Percentiles rank a stretch among this genome's conserved stretches.
Conservation (phyloP, 495 filamentous ascomycete species). For the Tuber magnatum region DNA sequence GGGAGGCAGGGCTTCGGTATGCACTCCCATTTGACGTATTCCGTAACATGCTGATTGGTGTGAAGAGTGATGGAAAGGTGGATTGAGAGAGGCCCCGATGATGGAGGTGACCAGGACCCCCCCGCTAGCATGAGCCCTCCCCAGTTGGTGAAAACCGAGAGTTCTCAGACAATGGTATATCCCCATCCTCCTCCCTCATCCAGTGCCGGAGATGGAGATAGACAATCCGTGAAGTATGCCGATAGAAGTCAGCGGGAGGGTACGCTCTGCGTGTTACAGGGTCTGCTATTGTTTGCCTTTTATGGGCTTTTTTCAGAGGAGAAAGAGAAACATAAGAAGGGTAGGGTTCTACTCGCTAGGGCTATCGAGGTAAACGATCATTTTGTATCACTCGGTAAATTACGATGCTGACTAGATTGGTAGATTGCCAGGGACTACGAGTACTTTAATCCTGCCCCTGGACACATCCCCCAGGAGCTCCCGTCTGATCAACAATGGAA, state of each 20-base stretch:
- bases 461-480: conserved; percentile 19
- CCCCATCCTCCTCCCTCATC: background rate
- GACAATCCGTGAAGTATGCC: conserved; percentile 14
- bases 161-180: background rate
- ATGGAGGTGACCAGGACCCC: conserved; percentile 4
- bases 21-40: conserved; percentile 1
- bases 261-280: conserved; percentile 33
- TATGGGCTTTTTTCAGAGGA: conserved; percentile 35
- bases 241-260: conserved; percentile 32
- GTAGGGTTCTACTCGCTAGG: conserved; percentile 27
- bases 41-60: conserved; percentile 7
- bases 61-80: conserved; percentile 37
- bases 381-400: background rate
- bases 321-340: conserved; percentile 36
- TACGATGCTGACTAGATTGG: conserved; percentile 6
- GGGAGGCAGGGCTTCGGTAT: conserved; percentile 38
- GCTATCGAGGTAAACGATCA: conserved; percentile 31
- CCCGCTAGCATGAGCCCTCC: background rate
- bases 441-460: conserved; percentile 30
- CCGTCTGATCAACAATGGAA: conserved; percentile 38
- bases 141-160: conserved; percentile 5
- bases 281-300: conserved; percentile 32
- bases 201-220: background rate
- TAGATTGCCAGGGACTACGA: conserved; percentile 36
- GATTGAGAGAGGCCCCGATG: conserved; percentile 35